Percentiles rank a stretch among this genome's conserved stretches.
phyloP scores from a whole-genome alignment of 768 basidiomycete species.

The Hypsizygus marmoreus region DNA sequence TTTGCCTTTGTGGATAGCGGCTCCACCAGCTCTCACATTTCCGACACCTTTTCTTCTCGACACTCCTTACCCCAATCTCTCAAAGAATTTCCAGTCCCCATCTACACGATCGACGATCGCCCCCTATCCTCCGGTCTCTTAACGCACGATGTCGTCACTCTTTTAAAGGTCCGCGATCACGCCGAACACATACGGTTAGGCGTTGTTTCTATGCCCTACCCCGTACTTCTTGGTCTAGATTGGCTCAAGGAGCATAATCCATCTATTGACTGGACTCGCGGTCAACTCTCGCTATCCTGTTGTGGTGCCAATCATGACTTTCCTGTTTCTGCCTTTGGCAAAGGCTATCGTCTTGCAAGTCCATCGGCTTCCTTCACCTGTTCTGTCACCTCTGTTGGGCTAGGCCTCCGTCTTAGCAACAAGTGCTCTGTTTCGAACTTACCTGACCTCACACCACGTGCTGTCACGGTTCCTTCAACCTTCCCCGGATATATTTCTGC shows the following conservation, averaged over 20 bases:
- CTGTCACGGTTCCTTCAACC: slow-evolving; percentile 1
- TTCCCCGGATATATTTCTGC: slow-evolving; percentile 3
- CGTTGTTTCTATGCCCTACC: slow-evolving; percentile 34
- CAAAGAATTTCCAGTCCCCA: slow-evolving; percentile 33
- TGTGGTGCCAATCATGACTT: slow-evolving; percentile 22
- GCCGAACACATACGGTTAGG: slow-evolving; percentile 28
- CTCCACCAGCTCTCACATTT: slow-evolving; percentile 38
- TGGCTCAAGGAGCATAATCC: slow-evolving; percentile 40
- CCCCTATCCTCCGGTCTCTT: slow-evolving; percentile 41
- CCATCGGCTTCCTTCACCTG: slow-evolving; percentile 11
- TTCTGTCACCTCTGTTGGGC: slow-evolving; percentile 20
- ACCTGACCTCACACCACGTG: slow-evolving; percentile 1
- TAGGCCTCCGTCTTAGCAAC: slow-evolving; percentile 31
- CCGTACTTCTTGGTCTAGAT: slow-evolving; percentile 37
- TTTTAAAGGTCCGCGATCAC: slow-evolving; percentile 28
- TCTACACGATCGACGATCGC: slow-evolving; percentile 37
- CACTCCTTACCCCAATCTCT: slow-evolving; percentile 31
- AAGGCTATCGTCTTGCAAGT: slow-evolving; percentile 26
- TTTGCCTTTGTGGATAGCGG: slow-evolving; percentile 40
- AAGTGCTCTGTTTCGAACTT: slow-evolving; percentile 8
- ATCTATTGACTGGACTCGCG: slow-evolving; percentile 31
- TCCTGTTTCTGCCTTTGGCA: slow-evolving; percentile 17
- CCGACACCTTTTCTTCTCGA: slow-evolving; percentile 30
- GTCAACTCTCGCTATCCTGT: slow-evolving; percentile 25
- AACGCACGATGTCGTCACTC: slow-evolving; percentile 37